Evolutionary conservation across 139 green algal genomes (phyloP).

Genomic region (Chlorella sp.): DNA sequence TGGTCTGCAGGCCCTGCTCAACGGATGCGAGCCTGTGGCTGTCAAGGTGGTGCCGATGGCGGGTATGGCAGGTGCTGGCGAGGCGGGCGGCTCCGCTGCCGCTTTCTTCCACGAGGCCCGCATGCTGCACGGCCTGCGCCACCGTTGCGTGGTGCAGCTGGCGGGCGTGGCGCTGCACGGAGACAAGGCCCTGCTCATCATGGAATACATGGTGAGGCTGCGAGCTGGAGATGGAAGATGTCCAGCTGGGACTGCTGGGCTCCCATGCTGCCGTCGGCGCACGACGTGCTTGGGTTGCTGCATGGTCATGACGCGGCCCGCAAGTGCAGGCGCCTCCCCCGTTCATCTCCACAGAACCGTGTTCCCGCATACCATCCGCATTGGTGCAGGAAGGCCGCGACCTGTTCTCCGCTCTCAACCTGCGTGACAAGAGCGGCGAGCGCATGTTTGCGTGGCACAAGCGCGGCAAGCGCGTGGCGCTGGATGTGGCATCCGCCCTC

Average conservation of each 20-base stretch:
- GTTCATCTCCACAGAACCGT: too few relatives aligned
- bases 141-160: background rate
- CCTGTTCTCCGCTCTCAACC: background rate
- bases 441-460: too few relatives aligned
- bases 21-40: background rate
- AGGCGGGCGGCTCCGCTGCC: background rate
- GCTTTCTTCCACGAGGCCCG: background rate
- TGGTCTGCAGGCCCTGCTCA: background rate
- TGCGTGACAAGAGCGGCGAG: background rate
- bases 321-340: background rate
- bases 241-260: background rate
- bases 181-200: background rate
- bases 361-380: background rate
- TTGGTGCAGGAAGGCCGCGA: background rate
- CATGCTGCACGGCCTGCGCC: constrained; percentile 8
- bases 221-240: too few relatives aligned
- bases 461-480: too few relatives aligned
- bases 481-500: too few relatives aligned
- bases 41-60: background rate
- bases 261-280: background rate
- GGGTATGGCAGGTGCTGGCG: too few relatives aligned
- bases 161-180: background rate
- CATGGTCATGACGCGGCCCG: too few relatives aligned
- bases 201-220: background rate
- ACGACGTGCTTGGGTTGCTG: background rate